A percentile compares a stretch with the other conserved stretches of the same genome.
Conservation (phyloP, 768 basidiomycete species). For the Boletus rex-veris region DNA sequence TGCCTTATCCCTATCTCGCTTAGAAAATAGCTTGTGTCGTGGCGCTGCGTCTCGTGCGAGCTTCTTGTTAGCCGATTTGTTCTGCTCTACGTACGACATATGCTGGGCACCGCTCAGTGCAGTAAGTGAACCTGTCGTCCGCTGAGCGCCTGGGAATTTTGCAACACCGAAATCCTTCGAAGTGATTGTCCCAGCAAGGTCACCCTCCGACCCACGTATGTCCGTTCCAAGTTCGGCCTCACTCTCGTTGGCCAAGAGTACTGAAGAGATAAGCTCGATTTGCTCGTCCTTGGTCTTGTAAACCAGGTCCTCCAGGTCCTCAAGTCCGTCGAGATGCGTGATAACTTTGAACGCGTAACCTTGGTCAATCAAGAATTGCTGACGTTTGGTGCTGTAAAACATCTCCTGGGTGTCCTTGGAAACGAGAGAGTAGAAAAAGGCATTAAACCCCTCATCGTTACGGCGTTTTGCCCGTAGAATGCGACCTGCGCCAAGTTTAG, state of each 20-base stretch:
- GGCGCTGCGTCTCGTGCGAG: constrained; percentile 51
- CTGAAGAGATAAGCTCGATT: constrained; percentile 93
- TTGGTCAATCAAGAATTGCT: constrained; percentile 98
- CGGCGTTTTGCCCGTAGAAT: constrained; percentile 95
- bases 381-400: constrained; percentile 98
- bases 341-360: constrained; percentile 99
- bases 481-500: constrained; percentile 54
- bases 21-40: constrained; percentile 78
- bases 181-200: constrained; percentile 81
- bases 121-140: constrained; percentile 77
- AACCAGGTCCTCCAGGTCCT: constrained; percentile 81
- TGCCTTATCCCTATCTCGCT: constrained; percentile 76
- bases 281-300: constrained; percentile 91
- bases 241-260: constrained; percentile 86
- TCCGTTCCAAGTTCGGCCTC: constrained; percentile 87
- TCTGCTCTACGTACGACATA: constrained; percentile 91
- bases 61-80: constrained; percentile 85
- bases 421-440: constrained; percentile 98
- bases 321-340: constrained; percentile 92
- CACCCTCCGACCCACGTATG: constrained; percentile 77
- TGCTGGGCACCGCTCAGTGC: constrained; percentile 87
- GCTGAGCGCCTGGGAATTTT: constrained; percentile 64
- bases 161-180: constrained; percentile 78
- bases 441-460: constrained; percentile 99
- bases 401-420: constrained; percentile 99